Evolutionary conservation across 2,329 filamentous ascomycete genomes (phyloP).

Genomic region (Cordyceps cateniannulata): DNA sequence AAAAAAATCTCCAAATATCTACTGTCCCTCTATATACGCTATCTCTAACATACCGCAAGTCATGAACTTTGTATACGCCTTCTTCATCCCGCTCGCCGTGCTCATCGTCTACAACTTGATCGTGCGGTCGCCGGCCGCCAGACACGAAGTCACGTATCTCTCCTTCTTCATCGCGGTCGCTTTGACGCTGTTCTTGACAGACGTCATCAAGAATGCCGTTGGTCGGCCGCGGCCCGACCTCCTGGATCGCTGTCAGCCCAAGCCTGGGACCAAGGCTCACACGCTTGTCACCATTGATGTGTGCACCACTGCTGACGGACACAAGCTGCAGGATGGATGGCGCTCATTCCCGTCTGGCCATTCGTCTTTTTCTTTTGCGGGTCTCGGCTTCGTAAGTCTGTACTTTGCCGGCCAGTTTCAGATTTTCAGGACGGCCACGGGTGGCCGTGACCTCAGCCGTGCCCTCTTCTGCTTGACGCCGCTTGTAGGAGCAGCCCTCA

Average conservation of each 20-base stretch:
- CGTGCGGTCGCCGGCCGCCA: slow-evolving; percentile 60
- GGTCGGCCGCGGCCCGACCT: slow-evolving; percentile 63
- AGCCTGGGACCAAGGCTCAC: slow-evolving; percentile 37
- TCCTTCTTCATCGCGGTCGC: slow-evolving; percentile 72
- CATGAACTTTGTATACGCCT: slow-evolving; percentile 75
- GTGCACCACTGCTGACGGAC: slow-evolving; percentile 65
- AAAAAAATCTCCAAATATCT: background rate
- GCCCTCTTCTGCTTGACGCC: slow-evolving; percentile 53
- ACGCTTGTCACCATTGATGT: slow-evolving; percentile 58
- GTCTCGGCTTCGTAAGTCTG: slow-evolving; percentile 66
- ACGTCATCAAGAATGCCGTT: slow-evolving; percentile 84
- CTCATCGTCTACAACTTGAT: slow-evolving; percentile 60
- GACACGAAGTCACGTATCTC: slow-evolving; percentile 78
- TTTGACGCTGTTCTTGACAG: slow-evolving; percentile 76
- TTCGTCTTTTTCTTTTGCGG: slow-evolving; percentile 71
- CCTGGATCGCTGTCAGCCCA: slow-evolving; percentile 73
- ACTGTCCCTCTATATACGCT: background rate
- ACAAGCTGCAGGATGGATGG: slow-evolving; percentile 74
- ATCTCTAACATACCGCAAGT: slow-evolving; percentile 27
- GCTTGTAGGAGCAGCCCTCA: slow-evolving; percentile 56
- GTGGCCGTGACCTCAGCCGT: slow-evolving; percentile 46
- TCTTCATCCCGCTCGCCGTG: slow-evolving; percentile 61
- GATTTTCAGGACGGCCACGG: slow-evolving; percentile 42
- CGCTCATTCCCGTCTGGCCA: slow-evolving; percentile 78
- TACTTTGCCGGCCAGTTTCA: slow-evolving; percentile 63